These are phyloP conservation scores for Xanthoconium stramineum DNA, from an alignment of 768 basidiomycete genomes.

Conservation along the genomic window DNA sequence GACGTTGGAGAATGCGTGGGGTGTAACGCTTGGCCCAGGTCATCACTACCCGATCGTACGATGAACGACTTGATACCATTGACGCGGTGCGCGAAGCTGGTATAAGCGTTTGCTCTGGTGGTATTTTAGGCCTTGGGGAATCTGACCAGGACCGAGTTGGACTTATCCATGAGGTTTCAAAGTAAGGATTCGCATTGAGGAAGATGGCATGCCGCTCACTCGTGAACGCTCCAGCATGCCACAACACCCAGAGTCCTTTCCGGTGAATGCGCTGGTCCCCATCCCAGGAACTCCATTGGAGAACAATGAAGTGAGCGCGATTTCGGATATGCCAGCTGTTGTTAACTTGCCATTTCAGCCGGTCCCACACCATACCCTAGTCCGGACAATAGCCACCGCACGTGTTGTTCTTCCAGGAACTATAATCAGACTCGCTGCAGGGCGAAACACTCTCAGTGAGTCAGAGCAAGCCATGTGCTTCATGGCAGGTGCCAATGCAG, in stretches of 20 bases:
- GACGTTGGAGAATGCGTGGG: neutral
- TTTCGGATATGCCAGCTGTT: neutral
- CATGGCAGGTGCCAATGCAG: conserved; percentile 97
- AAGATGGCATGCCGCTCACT: conserved; percentile 4
- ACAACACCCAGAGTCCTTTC: conserved; percentile 98
- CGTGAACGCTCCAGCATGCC: conserved; percentile 58
- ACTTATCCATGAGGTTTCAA: conserved; percentile 89
- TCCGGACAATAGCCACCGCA: conserved; percentile 94
- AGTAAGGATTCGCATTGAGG: conserved; percentile 45
- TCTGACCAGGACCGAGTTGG: conserved; percentile 86
- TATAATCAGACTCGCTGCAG: conserved; percentile 94
- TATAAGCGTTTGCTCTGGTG: conserved; percentile 96
- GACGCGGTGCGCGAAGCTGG: conserved; percentile 89
- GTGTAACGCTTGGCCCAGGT: conserved; percentile 50
- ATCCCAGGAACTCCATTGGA: conserved; percentile 94
- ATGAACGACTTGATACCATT: conserved; percentile 90
- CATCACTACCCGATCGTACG: conserved; percentile 92
- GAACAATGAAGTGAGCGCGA: conserved; percentile 67
- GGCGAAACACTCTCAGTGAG: conserved; percentile 84
- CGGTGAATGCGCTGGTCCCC: conserved; percentile 95
- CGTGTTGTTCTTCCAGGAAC: conserved; percentile 88
- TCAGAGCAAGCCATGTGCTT: conserved; percentile 97
- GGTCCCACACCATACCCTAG: conserved; percentile 75
- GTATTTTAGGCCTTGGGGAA: conserved; percentile 94
- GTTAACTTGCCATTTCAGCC: conserved; percentile 45